phyloP scores from a whole-genome alignment of 805 yeast species.

The Saccharomycopsis synnaedendra region DNA sequence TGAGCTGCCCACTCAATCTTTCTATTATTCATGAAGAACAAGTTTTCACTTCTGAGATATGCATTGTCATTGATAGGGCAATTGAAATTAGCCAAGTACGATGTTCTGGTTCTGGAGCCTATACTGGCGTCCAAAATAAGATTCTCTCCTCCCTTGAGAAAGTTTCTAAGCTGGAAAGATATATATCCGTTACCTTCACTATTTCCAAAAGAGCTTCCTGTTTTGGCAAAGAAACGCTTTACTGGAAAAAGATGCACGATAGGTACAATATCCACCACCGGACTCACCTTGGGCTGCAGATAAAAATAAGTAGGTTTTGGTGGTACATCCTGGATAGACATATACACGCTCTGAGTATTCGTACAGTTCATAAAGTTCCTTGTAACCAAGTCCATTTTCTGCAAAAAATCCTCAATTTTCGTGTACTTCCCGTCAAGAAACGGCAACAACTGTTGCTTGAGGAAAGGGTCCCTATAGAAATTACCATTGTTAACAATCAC shows the following conservation, averaged over 20 bases:
- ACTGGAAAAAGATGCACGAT: constrained; percentile 33
- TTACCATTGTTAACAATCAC: constrained; percentile 10
- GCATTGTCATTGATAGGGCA: constrained; percentile 38
- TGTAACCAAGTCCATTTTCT: constrained; percentile 4
- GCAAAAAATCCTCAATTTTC: constrained; percentile 4
- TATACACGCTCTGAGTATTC: constrained; percentile 5
- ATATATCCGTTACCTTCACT: constrained; percentile 95
- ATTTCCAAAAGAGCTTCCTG: constrained; percentile 94
- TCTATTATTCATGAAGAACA: constrained; percentile 40
- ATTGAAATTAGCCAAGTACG: constrained; percentile 40
- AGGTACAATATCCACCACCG: constrained; percentile 5
- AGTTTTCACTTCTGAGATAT: constrained; percentile 42
- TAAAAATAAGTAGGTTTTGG: not conserved
- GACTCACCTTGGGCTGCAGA: not conserved
- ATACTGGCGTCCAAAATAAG: constrained; percentile 43
- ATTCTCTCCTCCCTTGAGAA: constrained; percentile 61
- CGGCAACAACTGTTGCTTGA: constrained; percentile 12
- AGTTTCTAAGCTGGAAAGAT: constrained; percentile 52
- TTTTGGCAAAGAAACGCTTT: constrained; percentile 67
- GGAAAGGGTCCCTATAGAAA: constrained; percentile 7
- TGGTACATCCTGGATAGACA: constrained; percentile 6
- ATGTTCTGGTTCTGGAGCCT: constrained; percentile 49
- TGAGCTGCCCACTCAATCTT: constrained; percentile 41
- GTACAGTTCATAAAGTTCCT: constrained; percentile 8
- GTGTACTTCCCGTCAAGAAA: not conserved